These are phyloP conservation scores for Rhizomucor pusillus DNA, from an alignment of 371 early-diverging fungal species.

Conservation along the genomic window DNA sequence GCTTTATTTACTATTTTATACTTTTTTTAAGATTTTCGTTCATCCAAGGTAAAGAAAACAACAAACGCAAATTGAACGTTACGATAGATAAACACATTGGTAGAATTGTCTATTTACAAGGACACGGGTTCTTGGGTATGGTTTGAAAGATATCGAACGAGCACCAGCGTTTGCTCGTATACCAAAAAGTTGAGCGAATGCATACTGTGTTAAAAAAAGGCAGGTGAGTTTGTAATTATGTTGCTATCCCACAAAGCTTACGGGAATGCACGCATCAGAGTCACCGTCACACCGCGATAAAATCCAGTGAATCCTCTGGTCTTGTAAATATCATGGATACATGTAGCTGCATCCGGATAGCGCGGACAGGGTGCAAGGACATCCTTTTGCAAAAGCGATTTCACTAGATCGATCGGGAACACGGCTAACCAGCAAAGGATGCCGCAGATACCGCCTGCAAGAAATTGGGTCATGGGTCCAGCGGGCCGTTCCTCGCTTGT, in stretches of 20 bases:
- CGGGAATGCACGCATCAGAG: constrained; percentile 78
- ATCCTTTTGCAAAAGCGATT: constrained; percentile 76
- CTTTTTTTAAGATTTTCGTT: too few species aligned
- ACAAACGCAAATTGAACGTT: too few species aligned
- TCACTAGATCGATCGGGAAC: constrained; percentile 80
- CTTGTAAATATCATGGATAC: constrained; percentile 54
- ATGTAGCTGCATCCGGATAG: constrained; percentile 49
- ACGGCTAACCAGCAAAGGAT: constrained; percentile 78
- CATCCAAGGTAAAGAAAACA: too few species aligned
- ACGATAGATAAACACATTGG: too few species aligned
- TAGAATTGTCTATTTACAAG: constrained; percentile 13
- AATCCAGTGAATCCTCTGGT: constrained; percentile 58
- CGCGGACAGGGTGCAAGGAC: constrained; percentile 46
- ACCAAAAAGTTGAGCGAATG: constrained; percentile 25
- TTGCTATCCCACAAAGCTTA: constrained; percentile 23
- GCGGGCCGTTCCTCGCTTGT: constrained; percentile 41
- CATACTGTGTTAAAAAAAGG: constrained; percentile 5
- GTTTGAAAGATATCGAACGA: constrained; percentile 17
- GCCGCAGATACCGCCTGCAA: constrained; percentile 81
- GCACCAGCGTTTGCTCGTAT: constrained; percentile 22
- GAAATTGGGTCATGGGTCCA: constrained; percentile 67
- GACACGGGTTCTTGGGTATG: constrained; percentile 23
- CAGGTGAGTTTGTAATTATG: neutral
- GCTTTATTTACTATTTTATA: too few species aligned
- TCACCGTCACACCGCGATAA: constrained; percentile 75